Base-by-base conservation (phyloP, 225 moss, liverwort and hornwort genomes). In the Bryoerythrophyllum caledonicum region DNA sequence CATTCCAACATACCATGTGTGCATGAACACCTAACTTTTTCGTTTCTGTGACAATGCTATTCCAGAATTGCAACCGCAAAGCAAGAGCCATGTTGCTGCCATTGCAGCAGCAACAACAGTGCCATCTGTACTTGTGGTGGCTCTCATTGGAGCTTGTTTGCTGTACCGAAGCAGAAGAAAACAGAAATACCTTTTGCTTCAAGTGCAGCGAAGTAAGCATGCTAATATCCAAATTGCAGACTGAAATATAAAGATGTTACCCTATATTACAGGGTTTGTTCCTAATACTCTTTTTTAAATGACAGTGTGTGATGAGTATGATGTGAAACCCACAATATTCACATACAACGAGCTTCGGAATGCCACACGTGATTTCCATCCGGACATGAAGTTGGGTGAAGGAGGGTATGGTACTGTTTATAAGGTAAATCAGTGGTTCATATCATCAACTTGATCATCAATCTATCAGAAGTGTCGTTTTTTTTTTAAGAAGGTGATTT, bases 271-370 rank as follows among this genome's bases (percentile, higher is more conserved):
- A 12, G 7, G 17, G 1, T 51, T n/a, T 13, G 1, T 28, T 32
- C n/a, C 28, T 67, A 20, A 20, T 19, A 1, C 34, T 35, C 12
- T 44, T 0, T 1, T 17, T 60, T 9, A 3, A 11, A 23, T 28
- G 28, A 27, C 67, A 78, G 71, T 70, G 53, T 78, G 70, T 40
- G 77, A 70, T 2, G 70, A 78, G 26, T 78, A 60, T 63, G 77
- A 71, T 70, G 77, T 78, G 37, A 78, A 78, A 48, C 77, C 77
- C 25, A 78, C 71, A 28, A 78, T 78, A 38, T 78, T 54, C 53
- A 48, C 77, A 10, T 78, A 71, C 26, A 78, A 63, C 8, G 70
- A 78, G 54, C 65, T 78, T 10, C 24, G 38, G 19, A 55, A 16
- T 13, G 78, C 78, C 15, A 78, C 71, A 21, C 53, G 38, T 44